Base-by-base conservation (phyloP, 768 basidiomycete genomes). In the Boletus eberwhitei region DNA sequence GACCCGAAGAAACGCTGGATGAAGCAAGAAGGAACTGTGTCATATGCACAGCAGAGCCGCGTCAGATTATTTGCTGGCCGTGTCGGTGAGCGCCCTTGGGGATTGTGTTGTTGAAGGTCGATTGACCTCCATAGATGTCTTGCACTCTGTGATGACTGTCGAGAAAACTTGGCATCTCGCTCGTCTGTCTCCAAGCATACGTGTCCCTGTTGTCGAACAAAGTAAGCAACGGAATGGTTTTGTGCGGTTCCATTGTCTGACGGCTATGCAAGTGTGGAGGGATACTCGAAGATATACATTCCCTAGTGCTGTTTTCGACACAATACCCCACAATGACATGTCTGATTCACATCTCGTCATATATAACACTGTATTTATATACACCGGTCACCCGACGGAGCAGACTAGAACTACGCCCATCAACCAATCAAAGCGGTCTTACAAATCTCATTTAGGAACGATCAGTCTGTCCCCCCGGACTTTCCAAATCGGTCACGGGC, bases 21-120 rank as follows among this genome's bases (percentile, higher is more conserved):
- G 70, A 66, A 31, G 36, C 54, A 4, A 65, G 77, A 48, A 70
- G 73, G 24, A 70, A 74, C 46, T 91, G 89, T 63, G 88, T 91
- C 6, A 78, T 91, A 46, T 91, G 88, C 60, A 87, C 83, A 26
- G 73, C 73, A n/a, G 85, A 85, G 53, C 72, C 77, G 26, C 73
- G 88, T 46, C 82, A 87, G 63, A 79, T 91, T 53, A 87, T 91
- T 48, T 90, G 87, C 62, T 91, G 88, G 88, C 88, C 88, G n/a
- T 90, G 88, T 67, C 80, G 88, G 86, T 88, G 53, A 63, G 79
- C 64, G 48, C n/a, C 9, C 19, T 11, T 4, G 39, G 29, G 44
- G 29, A 37, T 17, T 22, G 45, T 11, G 2, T 11, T 16, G 5
- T 40, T 19, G 19, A 43, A 45, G 39, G 19, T 21, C 7, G 51